Evolutionary conservation across 768 basidiomycete species (phyloP).

Genomic region (Tephrocybe sp.): DNA sequence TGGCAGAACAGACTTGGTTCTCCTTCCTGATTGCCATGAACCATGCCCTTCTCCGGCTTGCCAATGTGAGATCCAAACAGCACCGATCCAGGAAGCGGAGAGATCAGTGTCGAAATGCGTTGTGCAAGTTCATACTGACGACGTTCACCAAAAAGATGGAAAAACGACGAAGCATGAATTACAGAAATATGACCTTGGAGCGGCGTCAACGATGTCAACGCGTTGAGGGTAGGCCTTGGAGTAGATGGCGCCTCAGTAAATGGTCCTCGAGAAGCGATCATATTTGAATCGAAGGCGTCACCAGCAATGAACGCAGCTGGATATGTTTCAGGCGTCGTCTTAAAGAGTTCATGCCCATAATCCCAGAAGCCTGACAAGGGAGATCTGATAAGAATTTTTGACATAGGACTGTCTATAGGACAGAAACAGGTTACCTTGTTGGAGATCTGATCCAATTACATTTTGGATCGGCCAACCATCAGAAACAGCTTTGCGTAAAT

Average conservation of each 20-base stretch:
- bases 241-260: constrained; percentile 20
- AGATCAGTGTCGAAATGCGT: constrained; percentile 39
- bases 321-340: constrained; percentile 39
- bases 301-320: constrained; percentile 49
- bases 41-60: constrained; percentile 27
- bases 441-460: constrained; percentile 29
- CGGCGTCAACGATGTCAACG: constrained; percentile 39
- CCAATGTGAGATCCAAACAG: constrained; percentile 42
- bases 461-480: constrained; percentile 31
- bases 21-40: neutral
- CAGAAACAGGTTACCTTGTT: constrained; percentile 18
- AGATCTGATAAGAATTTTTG: neutral
- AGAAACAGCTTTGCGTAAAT: constrained; percentile 25
- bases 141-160: constrained; percentile 46
- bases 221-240: constrained; percentile 22
- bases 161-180: constrained; percentile 49
- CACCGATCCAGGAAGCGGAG: constrained; percentile 39
- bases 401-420: neutral
- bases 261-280: constrained; percentile 27
- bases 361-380: constrained; percentile 45
- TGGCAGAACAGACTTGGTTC: constrained; percentile 29
- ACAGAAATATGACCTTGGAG: constrained; percentile 44
- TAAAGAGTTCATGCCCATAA: constrained; percentile 52
- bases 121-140: constrained; percentile 39
- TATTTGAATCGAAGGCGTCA: constrained; percentile 40